phyloP scores from a whole-genome alignment of 2,329 filamentous ascomycete genomes.

The Orbilia ellipsospora region DNA sequence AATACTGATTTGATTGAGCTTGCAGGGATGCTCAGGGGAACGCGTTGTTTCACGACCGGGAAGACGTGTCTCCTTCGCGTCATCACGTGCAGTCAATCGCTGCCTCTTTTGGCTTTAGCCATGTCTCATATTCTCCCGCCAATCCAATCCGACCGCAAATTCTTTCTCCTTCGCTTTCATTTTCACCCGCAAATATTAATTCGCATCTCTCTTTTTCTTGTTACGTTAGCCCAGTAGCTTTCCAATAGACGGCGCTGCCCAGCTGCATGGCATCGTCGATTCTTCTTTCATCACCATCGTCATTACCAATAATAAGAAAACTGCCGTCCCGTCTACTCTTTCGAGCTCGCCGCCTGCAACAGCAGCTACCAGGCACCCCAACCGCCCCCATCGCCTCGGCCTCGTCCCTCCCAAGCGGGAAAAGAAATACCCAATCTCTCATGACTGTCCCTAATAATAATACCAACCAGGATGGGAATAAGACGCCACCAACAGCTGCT shows the following conservation, averaged over 20 bases:
- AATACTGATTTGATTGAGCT: slow-evolving; percentile 9
- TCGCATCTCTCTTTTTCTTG: no score
- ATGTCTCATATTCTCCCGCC: no score
- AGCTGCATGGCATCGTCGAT: neutral
- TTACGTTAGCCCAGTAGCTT: neutral
- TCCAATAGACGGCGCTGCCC: neutral
- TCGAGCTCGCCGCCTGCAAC: neutral
- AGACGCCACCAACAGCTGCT: neutral
- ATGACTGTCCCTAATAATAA: neutral
- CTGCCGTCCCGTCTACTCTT: neutral
- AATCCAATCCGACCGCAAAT: no score
- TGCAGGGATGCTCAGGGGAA: slow-evolving; percentile 3
- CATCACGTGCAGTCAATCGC: slow-evolving; percentile 31
- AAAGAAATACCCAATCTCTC: neutral
- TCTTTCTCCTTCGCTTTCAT: no score
- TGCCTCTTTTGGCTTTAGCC: no score
- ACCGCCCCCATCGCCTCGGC: neutral
- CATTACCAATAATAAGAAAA: neutral
- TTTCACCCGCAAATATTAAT: no score
- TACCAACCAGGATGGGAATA: neutral
- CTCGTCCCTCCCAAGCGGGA: neutral
- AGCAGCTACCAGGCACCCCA: neutral
- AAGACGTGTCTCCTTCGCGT: slow-evolving; percentile 28
- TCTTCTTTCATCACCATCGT: slow-evolving; percentile 7
- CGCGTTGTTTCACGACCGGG: slow-evolving; percentile 37